phyloP scores from a whole-genome alignment of 768 basidiomycete species.

The Suillus cothurnatus region DNA sequence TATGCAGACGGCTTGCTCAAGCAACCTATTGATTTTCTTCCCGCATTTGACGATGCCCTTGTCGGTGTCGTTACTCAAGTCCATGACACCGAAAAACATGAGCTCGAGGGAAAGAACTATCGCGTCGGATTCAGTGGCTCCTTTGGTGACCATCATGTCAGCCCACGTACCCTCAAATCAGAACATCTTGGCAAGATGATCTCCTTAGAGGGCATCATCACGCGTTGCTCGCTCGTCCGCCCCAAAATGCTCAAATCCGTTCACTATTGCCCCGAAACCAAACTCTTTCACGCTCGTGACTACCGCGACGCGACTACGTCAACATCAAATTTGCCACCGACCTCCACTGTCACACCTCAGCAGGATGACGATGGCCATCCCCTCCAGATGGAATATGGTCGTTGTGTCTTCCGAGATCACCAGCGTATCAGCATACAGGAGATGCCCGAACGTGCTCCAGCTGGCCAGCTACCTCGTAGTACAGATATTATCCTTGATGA shows the following conservation, averaged over 20 bases:
- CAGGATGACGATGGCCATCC: constrained; percentile 88
- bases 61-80: constrained; percentile 69
- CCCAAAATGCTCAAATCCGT: constrained; percentile 98
- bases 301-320: constrained; percentile 94
- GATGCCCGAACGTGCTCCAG: constrained; percentile 98
- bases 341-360: constrained; percentile 84
- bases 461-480: constrained; percentile 94
- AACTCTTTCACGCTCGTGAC: constrained; percentile 79
- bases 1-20: constrained; percentile 88
- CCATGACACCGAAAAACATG: constrained; percentile 80
- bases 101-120: constrained; percentile 77
- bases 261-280: constrained; percentile 91
- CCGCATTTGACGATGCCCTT: constrained; percentile 89
- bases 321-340: constrained; percentile 83
- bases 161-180: constrained; percentile 87
- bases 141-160: constrained; percentile 98
- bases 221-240: constrained; percentile 94
- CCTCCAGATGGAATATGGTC: constrained; percentile 90
- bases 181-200: constrained; percentile 95
- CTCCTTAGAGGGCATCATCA: constrained; percentile 96
- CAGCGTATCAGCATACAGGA: constrained; percentile 98
- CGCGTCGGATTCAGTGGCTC: constrained; percentile 93
- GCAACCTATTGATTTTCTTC: constrained; percentile 82
- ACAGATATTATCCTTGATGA: constrained; percentile 96
- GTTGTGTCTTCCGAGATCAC: constrained; percentile 92